Base-by-base conservation (phyloP, 345 rosid species). In the Leavenworthia alabamica region DNA sequence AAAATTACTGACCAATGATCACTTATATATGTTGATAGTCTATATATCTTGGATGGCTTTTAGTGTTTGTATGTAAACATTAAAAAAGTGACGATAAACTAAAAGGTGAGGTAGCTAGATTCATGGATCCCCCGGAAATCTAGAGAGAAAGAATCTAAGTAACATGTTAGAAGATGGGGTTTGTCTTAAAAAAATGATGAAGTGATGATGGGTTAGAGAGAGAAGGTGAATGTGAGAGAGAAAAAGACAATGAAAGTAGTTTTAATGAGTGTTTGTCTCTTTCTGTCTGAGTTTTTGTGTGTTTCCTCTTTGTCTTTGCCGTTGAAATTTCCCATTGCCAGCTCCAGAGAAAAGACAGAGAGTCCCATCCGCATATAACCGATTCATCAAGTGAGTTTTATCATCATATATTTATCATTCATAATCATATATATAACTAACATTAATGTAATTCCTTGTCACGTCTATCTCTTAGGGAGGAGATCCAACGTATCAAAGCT, bases 321-420 rank as follows among this genome's bases (percentile, higher is more conserved):
- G 69, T 52, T 69, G 63, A 53, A 68, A 64, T 48, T 48, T 59
- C 45, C 65, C 52, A 50, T 75, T 70, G 75, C 77, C 96, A 94
- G 99, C 96, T 73, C 99, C 97, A 48, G 96, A 88, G 85, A 94
- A 94, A 83, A 81, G 99, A 79, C 96, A 86, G 80, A 84, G 99
- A 84, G 96, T 94, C 78, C 99, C 99, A 67, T 94, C 99, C 54
- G 99, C 99, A 60, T 94, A 94, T 83, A 94, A 94, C 79, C 89
- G 99, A 78, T 94, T 94, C 82, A 90, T 94, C 85, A 94, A 94
- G 99, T 94, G 71, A 81, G 92, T 64, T 40, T 50, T 28, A 10
- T 7, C 19, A 41, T 20, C 2, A 6, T 3, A 3, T 58, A 5
- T 14, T 36, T 24, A 14, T 15, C 36, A 32, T 42, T 22, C 20